Evolutionary conservation across 495 filamentous ascomycete species (phyloP), one percentile per base, ranked within the genome.

Genomic region (Thermothielavioides terrestris): DNA sequence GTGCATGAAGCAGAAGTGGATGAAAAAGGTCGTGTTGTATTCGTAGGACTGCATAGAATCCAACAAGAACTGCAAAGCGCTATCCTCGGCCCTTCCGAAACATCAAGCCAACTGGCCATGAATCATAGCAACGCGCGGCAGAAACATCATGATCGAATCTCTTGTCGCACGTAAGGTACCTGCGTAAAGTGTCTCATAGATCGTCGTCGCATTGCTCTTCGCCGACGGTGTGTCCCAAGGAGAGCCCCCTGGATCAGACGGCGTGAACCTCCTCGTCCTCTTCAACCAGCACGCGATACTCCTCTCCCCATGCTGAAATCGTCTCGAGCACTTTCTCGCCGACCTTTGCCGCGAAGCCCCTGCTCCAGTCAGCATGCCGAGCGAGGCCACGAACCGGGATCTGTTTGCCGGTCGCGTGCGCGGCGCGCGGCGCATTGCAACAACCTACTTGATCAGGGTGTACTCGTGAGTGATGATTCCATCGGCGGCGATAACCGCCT

Each of bases 281-380:
- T 61, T 95, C 89, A 42, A 95, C 81, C 9, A 76, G 63, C 1
- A 84, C 80, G 35, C 79, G 70, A 63, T 85, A 84, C 44, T 81
- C 61, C 25, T 74, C 63, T 21, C 84, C 82, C 68, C 77, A 71
- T 0, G 78, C 76, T 42, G 82, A 76, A n/a, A 94, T 76, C 6
- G 74, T 77, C 50, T 86, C 74, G 31, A 94, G 65, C n/a, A 79
- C 75, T 52, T 80, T 79, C 22, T 74, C 75, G 2, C 85, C 79
- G 39, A 81, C 79, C 52, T 84, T 82, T 36, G 82, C 84, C 35
- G 87, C 80, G 61, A 91, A 94, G 17, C 83, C 88, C 68, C 84
- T 89, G 49, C 28, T 52, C 25, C 54, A 35, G 55, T 55, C 31
- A 55, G 41, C 10, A 57, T 53, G 46, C 42, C 14, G 17, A 31